Evolutionary conservation across 345 rosid species (phyloP).

Genomic region (Luvunga scandens): DNA sequence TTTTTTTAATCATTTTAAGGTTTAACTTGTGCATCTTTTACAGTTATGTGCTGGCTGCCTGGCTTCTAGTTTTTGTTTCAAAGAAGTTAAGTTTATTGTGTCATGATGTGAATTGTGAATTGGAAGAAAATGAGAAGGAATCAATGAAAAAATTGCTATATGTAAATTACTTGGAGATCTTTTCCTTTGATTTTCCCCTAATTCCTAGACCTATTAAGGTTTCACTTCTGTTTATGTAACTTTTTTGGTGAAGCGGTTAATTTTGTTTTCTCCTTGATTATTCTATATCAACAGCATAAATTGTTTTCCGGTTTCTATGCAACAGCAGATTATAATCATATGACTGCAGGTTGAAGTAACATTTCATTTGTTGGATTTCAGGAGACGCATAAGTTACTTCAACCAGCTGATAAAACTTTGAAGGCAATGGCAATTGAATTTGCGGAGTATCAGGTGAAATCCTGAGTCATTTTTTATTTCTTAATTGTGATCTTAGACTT

Average conservation of each 20-base stretch:
- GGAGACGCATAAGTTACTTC: constrained; percentile 97
- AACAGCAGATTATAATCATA: neutral
- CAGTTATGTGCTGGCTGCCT: neutral
- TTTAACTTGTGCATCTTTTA: neutral
- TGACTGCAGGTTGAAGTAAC: neutral
- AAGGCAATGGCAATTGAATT: constrained; percentile 96
- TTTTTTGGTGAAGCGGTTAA: constrained; percentile 1
- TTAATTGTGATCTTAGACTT: neutral
- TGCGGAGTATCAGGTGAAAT: constrained; percentile 92
- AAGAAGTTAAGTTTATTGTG: neutral
- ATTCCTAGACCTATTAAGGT: neutral
- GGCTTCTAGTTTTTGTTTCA: neutral
- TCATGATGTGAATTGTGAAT: neutral
- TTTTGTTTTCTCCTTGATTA: neutral
- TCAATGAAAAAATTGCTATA: neutral
- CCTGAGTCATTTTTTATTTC: constrained; percentile 7
- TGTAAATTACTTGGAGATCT: neutral
- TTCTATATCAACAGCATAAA: neutral
- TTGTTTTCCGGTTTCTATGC: too few species aligned
- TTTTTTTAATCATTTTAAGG: neutral
- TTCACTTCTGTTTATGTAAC: neutral
- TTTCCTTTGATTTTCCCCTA: neutral
- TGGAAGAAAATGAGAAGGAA: neutral
- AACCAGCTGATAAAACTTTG: constrained; percentile 82
- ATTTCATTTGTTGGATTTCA: constrained; percentile 33